Base-by-base conservation (phyloP, 352 stramenopile species). In the Albugo candida region DNA sequence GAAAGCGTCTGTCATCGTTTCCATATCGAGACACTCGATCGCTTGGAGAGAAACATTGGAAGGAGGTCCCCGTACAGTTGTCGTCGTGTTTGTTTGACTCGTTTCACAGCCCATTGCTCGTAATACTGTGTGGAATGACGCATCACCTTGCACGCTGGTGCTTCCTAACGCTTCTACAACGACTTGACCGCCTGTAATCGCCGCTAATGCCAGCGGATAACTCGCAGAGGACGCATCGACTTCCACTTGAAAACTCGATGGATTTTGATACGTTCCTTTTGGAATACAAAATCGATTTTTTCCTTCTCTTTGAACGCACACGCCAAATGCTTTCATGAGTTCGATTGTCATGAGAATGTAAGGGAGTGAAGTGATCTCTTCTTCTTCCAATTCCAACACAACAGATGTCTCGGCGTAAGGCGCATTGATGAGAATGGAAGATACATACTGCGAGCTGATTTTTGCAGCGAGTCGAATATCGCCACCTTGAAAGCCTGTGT, bases 1-100 rank as follows among this genome's bases (percentile, higher is more conserved):
- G 49, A 96, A 95, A 43, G 93, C 93, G 67, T 98, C 94, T 8
- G 94, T 96, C 68, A 98, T 98, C 5, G 92, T 92, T 45, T 93
- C 82, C 78, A 95, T 98, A 63, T 98, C 89, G 31, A 98, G 88
- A 31, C 8, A 31, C 50, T 97, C 88, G 16, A 95, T 71, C 1
- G 81, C 83, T 36, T 71, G 63, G n/a, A 88, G 60, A 48, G 45
- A 70, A 43, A 63, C 89, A 57, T 59, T 87, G 36, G 52, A 63
- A 64, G 60, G 92, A 57, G 60, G 91, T 68, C 65, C 77, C 39
- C 45, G 62, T 31, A 93, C 74, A 4, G 64, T 86, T 21, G 78
- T 91, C 12, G 67, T 81, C 5, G 52, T 64, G 24, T 56, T 61
- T 52, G 77, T 61, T 45, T 85, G 72, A 16, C 55, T 64, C 13